phyloP scores from a whole-genome alignment of 257 asterid species.

The Solanum lycopersicoides region DNA sequence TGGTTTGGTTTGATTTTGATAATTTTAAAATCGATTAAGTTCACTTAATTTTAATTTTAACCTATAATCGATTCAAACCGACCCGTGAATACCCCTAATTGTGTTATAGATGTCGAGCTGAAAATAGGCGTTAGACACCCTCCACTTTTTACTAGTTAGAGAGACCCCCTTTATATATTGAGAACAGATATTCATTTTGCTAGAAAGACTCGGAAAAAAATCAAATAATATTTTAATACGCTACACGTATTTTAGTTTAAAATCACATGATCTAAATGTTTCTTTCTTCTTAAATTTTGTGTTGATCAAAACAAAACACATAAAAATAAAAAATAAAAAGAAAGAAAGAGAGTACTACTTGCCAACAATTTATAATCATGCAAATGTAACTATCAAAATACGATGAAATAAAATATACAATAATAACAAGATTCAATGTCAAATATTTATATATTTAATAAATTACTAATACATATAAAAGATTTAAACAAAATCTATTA shows the following conservation, averaged over 20 bases:
- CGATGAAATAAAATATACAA: background rate
- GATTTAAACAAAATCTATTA: background rate
- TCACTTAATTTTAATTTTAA: fast-evolving
- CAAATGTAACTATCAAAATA: background rate
- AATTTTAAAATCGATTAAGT: too few relatives aligned
- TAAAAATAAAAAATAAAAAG: background rate
- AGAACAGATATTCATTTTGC: background rate
- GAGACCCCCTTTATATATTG: background rate
- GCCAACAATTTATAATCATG: background rate
- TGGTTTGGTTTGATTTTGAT: too few relatives aligned
- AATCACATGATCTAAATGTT: background rate
- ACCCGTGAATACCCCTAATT: too few relatives aligned
- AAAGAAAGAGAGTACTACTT: background rate
- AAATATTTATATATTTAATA: too few relatives aligned
- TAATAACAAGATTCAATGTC: background rate
- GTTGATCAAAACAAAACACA: background rate
- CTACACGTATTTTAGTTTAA: background rate
- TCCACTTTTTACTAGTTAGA: background rate
- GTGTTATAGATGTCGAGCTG: background rate
- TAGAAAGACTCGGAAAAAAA: background rate
- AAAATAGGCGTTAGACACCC: background rate
- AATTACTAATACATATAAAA: background rate
- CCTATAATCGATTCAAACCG: fast-evolving
- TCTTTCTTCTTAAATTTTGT: background rate
- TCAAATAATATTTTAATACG: background rate